These are phyloP conservation scores for Sparassis latifolia DNA, from an alignment of 1,284 basidiomycete genomes.

Conservation along the genomic window DNA sequence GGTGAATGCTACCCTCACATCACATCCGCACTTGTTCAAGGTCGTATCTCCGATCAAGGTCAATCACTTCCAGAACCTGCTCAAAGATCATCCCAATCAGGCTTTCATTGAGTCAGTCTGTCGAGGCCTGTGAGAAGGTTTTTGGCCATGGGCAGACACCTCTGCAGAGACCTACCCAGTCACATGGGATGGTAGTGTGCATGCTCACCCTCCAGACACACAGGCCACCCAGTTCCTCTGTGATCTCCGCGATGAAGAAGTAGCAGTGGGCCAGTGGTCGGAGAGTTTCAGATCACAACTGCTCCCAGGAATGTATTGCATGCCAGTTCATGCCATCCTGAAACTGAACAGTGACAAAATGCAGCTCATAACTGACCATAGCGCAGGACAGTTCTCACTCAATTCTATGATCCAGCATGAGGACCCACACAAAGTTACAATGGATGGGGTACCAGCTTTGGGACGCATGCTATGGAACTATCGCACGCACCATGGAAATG, in stretches of 20 bases:
- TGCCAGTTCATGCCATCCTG: slow-evolving; percentile 34
- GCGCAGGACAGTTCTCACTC: slow-evolving; percentile 23
- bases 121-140: slow-evolving; percentile 28
- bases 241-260: neutral
- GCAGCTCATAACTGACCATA: slow-evolving; percentile 34
- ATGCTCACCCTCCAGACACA: neutral
- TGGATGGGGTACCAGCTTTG: slow-evolving; percentile 16
- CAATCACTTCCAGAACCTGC: slow-evolving; percentile 21
- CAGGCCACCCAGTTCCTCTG: neutral
- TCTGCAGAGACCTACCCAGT: slow-evolving; percentile 11
- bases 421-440: slow-evolving; percentile 6
- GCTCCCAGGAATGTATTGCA: slow-evolving; percentile 38
- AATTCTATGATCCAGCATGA: slow-evolving; percentile 31
- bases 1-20: neutral
- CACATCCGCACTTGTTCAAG: slow-evolving; percentile 25
- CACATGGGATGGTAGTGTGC: slow-evolving; percentile 16
- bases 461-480: slow-evolving; percentile 17
- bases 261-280: slow-evolving; percentile 24
- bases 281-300: slow-evolving; percentile 29
- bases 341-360: slow-evolving; percentile 32
- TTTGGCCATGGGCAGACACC: slow-evolving; percentile 35
- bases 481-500: slow-evolving; percentile 28
- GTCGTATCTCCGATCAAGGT: slow-evolving; percentile 31
- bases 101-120: slow-evolving; percentile 28
- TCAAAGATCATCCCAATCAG: slow-evolving; percentile 28